phyloP scores from a whole-genome alignment of 2,329 filamentous ascomycete genomes.

The Daldinia sp. region DNA sequence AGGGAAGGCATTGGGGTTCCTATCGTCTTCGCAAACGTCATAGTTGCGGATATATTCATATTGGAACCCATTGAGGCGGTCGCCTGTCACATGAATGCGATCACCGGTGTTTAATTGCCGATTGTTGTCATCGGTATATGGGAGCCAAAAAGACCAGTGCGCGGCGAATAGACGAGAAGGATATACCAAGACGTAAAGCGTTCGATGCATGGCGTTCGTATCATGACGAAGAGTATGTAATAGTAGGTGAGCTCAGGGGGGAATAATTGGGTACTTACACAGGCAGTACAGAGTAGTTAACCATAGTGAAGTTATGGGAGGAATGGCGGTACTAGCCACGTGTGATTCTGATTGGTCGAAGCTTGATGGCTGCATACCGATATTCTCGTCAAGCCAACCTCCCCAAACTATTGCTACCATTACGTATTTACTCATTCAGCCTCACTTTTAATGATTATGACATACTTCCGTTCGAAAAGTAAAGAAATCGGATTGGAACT shows the following conservation, averaged over 20 bases:
- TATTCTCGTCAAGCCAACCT: background rate
- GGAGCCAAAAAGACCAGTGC: conserved; percentile 44
- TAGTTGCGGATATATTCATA: conserved; percentile 41
- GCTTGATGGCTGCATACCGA: background rate
- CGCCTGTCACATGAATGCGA: conserved; percentile 42
- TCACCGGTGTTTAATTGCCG: conserved; percentile 25
- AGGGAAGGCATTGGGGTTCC: conserved; percentile 36
- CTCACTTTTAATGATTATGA: background rate
- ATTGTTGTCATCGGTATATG: conserved; percentile 22
- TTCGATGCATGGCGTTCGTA: conserved; percentile 29
- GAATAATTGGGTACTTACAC: background rate
- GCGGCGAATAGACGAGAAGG: conserved; percentile 42
- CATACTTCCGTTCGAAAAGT: background rate
- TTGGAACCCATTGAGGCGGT: conserved; percentile 39
- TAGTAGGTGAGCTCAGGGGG: background rate
- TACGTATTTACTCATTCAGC: background rate
- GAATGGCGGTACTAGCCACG: background rate
- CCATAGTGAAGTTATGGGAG: background rate
- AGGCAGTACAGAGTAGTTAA: too few species aligned
- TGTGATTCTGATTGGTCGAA: conserved; percentile 3
- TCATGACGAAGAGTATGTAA: background rate
- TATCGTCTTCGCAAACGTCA: conserved; percentile 38
- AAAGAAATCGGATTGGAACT: background rate
- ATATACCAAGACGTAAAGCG: conserved; percentile 42
- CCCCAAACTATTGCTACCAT: background rate